Evolutionary conservation across 441 rosid genomes (phyloP).

Genomic region (Syzygium malaccense): DNA sequence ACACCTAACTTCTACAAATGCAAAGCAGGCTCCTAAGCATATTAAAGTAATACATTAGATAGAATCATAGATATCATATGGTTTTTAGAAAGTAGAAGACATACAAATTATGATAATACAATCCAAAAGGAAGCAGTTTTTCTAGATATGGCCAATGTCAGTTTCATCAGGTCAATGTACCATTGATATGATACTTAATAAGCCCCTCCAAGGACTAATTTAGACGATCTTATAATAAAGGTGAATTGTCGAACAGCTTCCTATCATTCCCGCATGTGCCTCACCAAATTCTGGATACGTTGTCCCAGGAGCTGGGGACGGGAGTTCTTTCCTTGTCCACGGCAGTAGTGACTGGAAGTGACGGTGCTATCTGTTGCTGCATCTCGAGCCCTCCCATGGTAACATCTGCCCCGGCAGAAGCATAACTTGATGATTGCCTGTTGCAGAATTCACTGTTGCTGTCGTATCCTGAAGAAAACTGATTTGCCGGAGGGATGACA

Average conservation of each 20-base stretch:
- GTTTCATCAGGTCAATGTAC: background rate
- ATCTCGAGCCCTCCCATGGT: slow-evolving; percentile 41
- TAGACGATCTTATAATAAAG: background rate
- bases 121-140: background rate
- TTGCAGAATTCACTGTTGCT: slow-evolving; percentile 45
- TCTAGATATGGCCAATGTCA: background rate
- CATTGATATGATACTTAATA: background rate
- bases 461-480: slow-evolving; percentile 30
- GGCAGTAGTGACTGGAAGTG: slow-evolving; percentile 31
- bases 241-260: background rate
- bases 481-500: slow-evolving; percentile 13
- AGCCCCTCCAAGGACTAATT: background rate
- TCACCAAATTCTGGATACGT: slow-evolving; percentile 47
- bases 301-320: slow-evolving; percentile 44
- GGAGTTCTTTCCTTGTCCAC: slow-evolving; percentile 21
- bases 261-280: background rate
- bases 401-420: slow-evolving; percentile 39
- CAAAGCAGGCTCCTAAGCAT: background rate
- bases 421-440: slow-evolving; percentile 27
- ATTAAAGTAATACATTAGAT: background rate
- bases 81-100: background rate
- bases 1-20: background rate
- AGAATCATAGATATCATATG: background rate
- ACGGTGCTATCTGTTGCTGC: slow-evolving; percentile 50
- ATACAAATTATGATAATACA: background rate